A percentile compares a stretch with the other conserved stretches of the same genome.
Evolutionary conservation across 2,329 filamentous ascomycete genomes (phyloP).

Genomic region (Beauveria australis): DNA sequence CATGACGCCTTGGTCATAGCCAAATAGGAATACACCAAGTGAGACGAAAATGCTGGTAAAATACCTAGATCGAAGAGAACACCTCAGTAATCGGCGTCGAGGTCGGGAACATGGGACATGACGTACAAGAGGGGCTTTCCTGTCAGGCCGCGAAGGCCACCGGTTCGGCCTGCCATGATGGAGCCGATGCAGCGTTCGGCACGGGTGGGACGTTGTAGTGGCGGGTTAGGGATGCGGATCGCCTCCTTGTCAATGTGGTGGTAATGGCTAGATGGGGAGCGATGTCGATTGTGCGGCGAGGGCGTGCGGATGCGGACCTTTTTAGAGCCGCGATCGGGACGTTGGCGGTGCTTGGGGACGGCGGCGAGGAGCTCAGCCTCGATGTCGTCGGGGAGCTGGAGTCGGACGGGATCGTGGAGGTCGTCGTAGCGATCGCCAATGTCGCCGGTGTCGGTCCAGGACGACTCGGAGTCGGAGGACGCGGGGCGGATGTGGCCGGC

Average conservation of each 20-base stretch:
- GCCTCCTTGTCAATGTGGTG: constrained; percentile 59
- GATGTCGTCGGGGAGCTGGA: constrained; percentile 57
- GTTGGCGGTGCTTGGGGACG: constrained; percentile 35
- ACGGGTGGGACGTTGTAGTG: constrained; percentile 53
- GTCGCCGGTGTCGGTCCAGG: constrained; percentile 93
- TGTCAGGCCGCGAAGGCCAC: constrained; percentile 81
- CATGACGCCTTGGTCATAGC: constrained; percentile 88
- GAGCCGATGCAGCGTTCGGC: constrained; percentile 63
- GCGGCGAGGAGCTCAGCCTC: constrained; percentile 53
- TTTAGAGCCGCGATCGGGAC: constrained; percentile 28
- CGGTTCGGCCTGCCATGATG: constrained; percentile 78
- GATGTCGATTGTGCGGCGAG: constrained; percentile 30
- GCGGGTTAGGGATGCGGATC: constrained; percentile 69
- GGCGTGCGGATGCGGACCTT: constrained; percentile 63
- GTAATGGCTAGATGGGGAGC: constrained; percentile 30
- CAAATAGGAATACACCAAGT: constrained; percentile 79
- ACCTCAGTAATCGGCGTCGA: constrained; percentile 13
- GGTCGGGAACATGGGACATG: constrained; percentile 13
- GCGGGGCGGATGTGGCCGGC: constrained; percentile 10
- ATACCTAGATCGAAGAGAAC: constrained; percentile 49
- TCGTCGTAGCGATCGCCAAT: constrained; percentile 84
- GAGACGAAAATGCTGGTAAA: constrained; percentile 91
- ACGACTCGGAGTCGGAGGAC: constrained; percentile 55
- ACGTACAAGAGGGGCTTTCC: constrained; percentile 86
- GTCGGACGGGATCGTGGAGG: constrained; percentile 72